Conservation (phyloP, 2,329 filamentous ascomycete species). For the Aaosphaeria arxii region DNA sequence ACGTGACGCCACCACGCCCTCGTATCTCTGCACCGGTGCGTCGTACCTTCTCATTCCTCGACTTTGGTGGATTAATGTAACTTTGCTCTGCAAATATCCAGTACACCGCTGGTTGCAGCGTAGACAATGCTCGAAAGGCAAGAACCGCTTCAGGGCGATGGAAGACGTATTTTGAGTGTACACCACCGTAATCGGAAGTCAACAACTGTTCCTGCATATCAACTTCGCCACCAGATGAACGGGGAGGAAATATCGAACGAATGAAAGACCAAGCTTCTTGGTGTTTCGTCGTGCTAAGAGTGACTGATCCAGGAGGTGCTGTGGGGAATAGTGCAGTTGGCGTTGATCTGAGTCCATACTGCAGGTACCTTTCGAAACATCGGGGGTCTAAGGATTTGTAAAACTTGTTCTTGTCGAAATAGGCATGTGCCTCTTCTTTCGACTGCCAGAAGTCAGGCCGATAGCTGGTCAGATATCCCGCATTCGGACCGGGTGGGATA, state of each 20-base stretch:
- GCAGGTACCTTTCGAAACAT: slow-evolving; percentile 7
- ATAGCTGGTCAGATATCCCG: slow-evolving; percentile 8
- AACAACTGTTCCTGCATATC: background rate
- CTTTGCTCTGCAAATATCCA: slow-evolving; percentile 5
- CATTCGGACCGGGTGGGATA: slow-evolving; percentile 14
- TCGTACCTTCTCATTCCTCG: background rate
- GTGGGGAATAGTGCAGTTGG: background rate
- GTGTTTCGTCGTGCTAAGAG: slow-evolving; percentile 12
- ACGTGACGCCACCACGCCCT: background rate
- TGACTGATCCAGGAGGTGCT: slow-evolving; percentile 2
- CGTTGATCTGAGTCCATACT: slow-evolving; percentile 5
- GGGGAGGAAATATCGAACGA: slow-evolving; percentile 7
- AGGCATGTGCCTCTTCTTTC: slow-evolving; percentile 6
- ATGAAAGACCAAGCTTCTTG: slow-evolving; percentile 19
- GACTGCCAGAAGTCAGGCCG: slow-evolving; percentile 11
- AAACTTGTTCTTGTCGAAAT: slow-evolving; percentile 10
- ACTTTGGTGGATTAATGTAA: slow-evolving; percentile 3
- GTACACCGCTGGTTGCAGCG: slow-evolving; percentile 1
- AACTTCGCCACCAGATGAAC: slow-evolving; percentile 3
- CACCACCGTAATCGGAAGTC: background rate
- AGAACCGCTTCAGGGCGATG: background rate
- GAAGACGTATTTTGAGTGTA: background rate
- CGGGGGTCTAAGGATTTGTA: slow-evolving; percentile 11
- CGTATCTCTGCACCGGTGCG: background rate
- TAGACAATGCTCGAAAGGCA: background rate